Base-by-base conservation (phyloP, 176 grass and related monocot genomes). In the Panicum miliaceum region DNA sequence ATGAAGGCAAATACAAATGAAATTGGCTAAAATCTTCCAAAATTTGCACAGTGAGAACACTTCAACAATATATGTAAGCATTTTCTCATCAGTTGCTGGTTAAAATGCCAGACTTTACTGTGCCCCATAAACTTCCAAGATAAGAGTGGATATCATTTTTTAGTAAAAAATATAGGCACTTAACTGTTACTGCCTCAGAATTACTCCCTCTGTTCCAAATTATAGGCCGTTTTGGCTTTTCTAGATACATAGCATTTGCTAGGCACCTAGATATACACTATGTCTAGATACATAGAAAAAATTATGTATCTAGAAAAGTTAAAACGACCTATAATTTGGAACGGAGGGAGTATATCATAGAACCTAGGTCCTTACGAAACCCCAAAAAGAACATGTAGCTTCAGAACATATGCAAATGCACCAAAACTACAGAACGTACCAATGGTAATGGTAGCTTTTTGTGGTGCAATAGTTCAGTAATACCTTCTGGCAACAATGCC, bases 401-500 rank as follows among this genome's bases (percentile, higher is more conserved):
- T 72, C 79, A 38, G 71, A 77, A 81, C 10, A 72, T 22, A 66
- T 81, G 16, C 37, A 82, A 62, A 79, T 80, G 59, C 52, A 64
- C 3, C 80, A 83, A 83, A 80, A 79, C 65, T 78, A 83, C n/a
- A 73, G n/a, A 60, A 85, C 89, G 71, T 96, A 99, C 96, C 87
- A 99, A 73, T 26, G 96, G 96, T 58, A 99, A 89, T 12, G 96
- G 87, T 45, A 99, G 81, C 3, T 42, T 81, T 86, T 92, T 82
- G 81, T 99, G 93, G 71, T 96, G 91, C 81, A 99, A 88, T 67
- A 99, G 82, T 74, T 99, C 93, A 23, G 96, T 96, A 87, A 99
- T 92, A 80, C 96, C 96, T 89, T 99, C 96, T 45, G 96, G 96
- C 78, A 99, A 92, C 22, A 89, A 77, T 78, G 93, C 96, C 96